Conservation (phyloP, 306 rosid species). For the Betula pendula region DNA sequence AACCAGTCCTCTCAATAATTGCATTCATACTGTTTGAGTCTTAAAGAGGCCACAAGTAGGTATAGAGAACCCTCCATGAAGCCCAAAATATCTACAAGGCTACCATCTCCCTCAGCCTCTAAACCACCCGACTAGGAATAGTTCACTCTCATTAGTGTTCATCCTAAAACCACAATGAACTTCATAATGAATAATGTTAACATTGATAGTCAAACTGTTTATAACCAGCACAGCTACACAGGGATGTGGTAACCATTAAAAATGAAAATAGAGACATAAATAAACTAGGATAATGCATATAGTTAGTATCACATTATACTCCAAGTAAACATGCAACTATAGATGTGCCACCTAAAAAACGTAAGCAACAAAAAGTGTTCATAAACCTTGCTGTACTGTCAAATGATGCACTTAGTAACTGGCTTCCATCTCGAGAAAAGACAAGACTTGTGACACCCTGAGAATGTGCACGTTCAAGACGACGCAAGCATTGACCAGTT, state of each 20-base stretch:
- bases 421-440: conserved; percentile 99
- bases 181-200: neutral
- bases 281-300: neutral
- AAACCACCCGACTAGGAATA: neutral
- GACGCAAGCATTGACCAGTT: conserved; percentile 98
- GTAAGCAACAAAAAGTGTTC: conserved; percentile 17
- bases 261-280: neutral
- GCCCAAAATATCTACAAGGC: neutral
- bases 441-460: conserved; percentile 91
- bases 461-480: conserved; percentile 97
- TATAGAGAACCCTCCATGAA: neutral
- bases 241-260: neutral
- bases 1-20: neutral
- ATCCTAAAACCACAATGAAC: neutral
- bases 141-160: neutral
- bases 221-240: conserved; percentile 5
- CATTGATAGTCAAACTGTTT: neutral
- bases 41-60: neutral
- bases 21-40: neutral
- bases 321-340: neutral
- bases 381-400: conserved; percentile 92
- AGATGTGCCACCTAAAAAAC: neutral
- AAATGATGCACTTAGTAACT: conserved; percentile 90
- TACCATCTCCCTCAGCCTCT: neutral
- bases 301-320: neutral